Evolutionary conservation across 192 early-diverging fungal species (phyloP), one percentile per base, ranked within the genome.

Genomic region (Obelidium mucronatum): DNA sequence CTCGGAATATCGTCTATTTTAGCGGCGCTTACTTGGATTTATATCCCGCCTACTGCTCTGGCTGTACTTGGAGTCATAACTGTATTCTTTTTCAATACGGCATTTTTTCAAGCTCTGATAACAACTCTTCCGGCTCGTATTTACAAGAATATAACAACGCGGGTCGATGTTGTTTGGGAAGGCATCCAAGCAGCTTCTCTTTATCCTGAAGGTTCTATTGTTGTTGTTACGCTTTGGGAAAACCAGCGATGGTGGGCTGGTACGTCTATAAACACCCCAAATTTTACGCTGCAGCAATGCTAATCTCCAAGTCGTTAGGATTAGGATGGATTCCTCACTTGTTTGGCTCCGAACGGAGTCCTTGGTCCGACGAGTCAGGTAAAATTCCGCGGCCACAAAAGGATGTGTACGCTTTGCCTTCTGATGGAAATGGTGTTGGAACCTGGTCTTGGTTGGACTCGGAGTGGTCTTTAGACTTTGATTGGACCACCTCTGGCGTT

Each of bases 201-300:
- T 6, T 35, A 75, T n/a, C 69, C 74, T 34, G 68, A 48, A 11
- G 73, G 68, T 39, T 52, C 48, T 37, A 39, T 78, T 34, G 74
- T 82, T 31, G 65, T 60, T 22, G 79, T 88, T 6, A 65, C 74
- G 13, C 28, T 90, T 3, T 92, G 84, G 80, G 91, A 94, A 82
- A 92, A 94, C 83, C 90, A 94, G 81, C 85, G 92, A 40, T 94
- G 92, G 92, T 93, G 90, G 90, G 81, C 89, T 30, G 84, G 80
- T 84, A 51, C n/a, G n/a, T n/a, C n/a, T n/a, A 42, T 54, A 35
- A 1, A 33, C 36, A n/a, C 51, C 17, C 35, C 5, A 67, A 15
- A 31, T 35, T 28, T 17, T 76, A 74, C 48, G 52, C 55, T 39
- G 40, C 22, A 33, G 2, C 6, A 75, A 44, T 60, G 37, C 17